These are phyloP conservation scores for Trichophyton equinum DNA, from an alignment of 2,329 filamentous ascomycete species.

Conservation along the genomic window DNA sequence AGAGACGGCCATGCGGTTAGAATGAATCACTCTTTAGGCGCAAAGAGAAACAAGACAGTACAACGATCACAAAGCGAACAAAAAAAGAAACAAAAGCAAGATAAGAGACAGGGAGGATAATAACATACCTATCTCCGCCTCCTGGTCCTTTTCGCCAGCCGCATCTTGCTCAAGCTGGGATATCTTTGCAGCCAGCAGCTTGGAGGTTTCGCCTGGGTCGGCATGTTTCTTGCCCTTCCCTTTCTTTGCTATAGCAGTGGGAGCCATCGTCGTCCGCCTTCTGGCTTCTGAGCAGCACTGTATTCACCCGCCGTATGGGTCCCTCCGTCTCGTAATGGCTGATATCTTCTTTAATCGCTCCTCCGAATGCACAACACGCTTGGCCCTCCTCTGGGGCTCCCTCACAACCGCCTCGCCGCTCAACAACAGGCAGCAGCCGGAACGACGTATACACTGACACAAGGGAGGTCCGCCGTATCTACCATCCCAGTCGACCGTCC, in stretches of 20 bases:
- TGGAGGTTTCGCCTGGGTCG: constrained; percentile 80
- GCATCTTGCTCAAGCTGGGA: constrained; percentile 90
- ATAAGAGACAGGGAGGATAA: background rate
- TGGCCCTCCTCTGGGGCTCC: background rate
- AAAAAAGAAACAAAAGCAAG: background rate
- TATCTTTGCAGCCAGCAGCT: constrained; percentile 83
- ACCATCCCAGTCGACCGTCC: background rate
- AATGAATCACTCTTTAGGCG: constrained; percentile 10
- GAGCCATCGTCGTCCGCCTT: constrained; percentile 26
- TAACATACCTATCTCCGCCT: constrained; percentile 79
- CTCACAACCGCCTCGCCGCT: background rate
- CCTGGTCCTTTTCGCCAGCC: constrained; percentile 86
- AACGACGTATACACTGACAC: background rate
- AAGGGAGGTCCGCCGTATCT: background rate
- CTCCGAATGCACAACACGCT: background rate
- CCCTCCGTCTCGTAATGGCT: background rate
- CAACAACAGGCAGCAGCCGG: background rate
- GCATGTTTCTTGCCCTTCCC: constrained; percentile 71
- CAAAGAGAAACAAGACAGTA: constrained; percentile 9
- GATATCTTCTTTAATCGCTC: background rate
- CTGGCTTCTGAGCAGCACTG: background rate
- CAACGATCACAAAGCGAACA: no score
- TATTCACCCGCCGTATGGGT: constrained; percentile 7
- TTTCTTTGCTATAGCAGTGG: constrained; percentile 54
- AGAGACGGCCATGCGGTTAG: constrained; percentile 14